A percentile compares a stretch with the other conserved stretches of the same genome.
These are phyloP conservation scores for Pelagophyceae sp. DNA, from an alignment of 352 stramenopile species.

Conservation along the genomic window DNA sequence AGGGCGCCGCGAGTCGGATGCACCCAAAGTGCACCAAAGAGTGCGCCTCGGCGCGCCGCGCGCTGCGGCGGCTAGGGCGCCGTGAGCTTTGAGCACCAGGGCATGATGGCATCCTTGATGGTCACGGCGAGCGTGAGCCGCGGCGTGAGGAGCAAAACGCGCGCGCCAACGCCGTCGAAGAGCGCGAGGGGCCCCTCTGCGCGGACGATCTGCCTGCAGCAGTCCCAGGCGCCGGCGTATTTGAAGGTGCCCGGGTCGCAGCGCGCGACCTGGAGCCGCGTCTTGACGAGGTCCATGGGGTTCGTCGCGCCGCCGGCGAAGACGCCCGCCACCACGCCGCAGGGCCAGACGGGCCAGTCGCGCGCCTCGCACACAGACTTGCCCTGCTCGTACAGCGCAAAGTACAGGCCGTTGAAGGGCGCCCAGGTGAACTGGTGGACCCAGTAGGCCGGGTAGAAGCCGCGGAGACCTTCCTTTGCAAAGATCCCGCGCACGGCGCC, in stretches of 20 bases:
- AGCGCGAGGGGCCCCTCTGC: constrained; percentile 30
- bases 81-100: too few species aligned
- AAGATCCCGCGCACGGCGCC: neutral
- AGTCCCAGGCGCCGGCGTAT: constrained; percentile 13
- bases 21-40: too few species aligned
- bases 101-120: constrained; percentile 3
- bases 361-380: neutral
- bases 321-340: constrained; percentile 58
- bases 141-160: constrained; percentile 14
- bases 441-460: constrained; percentile 15
- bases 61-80: too few species aligned
- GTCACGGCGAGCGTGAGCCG: neutral
- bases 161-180: constrained; percentile 30
- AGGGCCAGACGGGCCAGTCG: neutral
- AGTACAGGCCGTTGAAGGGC: constrained; percentile 12
- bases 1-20: too few species aligned
- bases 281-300: constrained; percentile 46
- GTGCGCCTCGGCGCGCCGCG: too few species aligned
- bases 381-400: neutral
- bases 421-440: constrained; percentile 10
- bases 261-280: constrained; percentile 38
- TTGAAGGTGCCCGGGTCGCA: neutral
- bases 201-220: constrained; percentile 3
- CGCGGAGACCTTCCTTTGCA: neutral
- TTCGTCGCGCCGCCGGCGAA: constrained; percentile 56